Evolutionary conservation across 2,329 filamentous ascomycete species (phyloP).

Genomic region (Monosporascus ibericus): DNA sequence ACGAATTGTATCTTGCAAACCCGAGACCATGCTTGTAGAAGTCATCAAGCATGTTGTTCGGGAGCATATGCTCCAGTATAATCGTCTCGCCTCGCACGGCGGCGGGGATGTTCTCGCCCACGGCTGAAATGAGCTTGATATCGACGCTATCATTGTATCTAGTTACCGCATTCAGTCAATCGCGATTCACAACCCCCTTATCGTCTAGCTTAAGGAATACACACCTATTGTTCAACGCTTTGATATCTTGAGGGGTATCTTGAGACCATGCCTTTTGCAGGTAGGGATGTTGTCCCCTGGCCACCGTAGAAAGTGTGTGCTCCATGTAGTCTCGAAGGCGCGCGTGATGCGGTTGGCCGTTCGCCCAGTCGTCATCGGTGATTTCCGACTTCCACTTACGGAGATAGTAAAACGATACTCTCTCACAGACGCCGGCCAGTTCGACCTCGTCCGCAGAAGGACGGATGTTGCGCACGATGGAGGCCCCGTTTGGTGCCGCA

Average conservation of each 20-base stretch:
- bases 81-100: constrained; percentile 27
- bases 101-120: constrained; percentile 27
- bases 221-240: no score
- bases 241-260: no score
- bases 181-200: no score
- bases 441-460: constrained; percentile 6
- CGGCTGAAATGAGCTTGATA: constrained; percentile 21
- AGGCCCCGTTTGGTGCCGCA: constrained; percentile 1
- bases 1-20: constrained; percentile 8
- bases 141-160: constrained; percentile 2
- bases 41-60: constrained; percentile 26
- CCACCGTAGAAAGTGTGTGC: background rate
- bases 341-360: constrained; percentile 9
- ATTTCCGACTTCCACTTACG: constrained; percentile 13
- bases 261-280: no score
- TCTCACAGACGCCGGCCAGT: constrained; percentile 10
- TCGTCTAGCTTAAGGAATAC: no score
- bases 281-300: no score
- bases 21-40: constrained; percentile 26
- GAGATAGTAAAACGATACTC: constrained; percentile 18
- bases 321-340: constrained; percentile 14
- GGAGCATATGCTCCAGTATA: constrained; percentile 31
- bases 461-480: background rate
- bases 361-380: constrained; percentile 13
- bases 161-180: no score